These are phyloP conservation scores for Piloderma croceum DNA, from an alignment of 768 basidiomycete genomes.

Conservation along the genomic window DNA sequence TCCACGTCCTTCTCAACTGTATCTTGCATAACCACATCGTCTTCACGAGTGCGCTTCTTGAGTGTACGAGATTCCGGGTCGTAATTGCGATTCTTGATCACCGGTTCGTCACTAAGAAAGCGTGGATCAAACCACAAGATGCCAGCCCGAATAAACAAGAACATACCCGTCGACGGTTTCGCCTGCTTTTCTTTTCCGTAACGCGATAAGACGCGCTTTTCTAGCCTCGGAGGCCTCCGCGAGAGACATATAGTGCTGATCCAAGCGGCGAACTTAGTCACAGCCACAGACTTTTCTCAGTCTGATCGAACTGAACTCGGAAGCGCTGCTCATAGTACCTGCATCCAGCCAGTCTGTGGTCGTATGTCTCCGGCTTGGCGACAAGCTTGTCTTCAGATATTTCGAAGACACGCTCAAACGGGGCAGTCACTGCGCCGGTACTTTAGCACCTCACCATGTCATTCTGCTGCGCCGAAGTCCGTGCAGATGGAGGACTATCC, in stretches of 20 bases:
- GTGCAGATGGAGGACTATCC: slow-evolving; percentile 58
- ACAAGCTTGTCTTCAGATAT: slow-evolving; percentile 22
- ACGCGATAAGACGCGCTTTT: slow-evolving; percentile 73
- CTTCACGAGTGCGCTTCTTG: slow-evolving; percentile 53
- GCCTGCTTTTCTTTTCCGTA: slow-evolving; percentile 68
- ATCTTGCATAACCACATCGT: slow-evolving; percentile 59
- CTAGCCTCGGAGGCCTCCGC: slow-evolving; percentile 75
- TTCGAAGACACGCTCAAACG: slow-evolving; percentile 9
- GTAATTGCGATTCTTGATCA: slow-evolving; percentile 76
- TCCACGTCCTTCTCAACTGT: slow-evolving; percentile 85
- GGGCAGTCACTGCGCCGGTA: slow-evolving; percentile 12
- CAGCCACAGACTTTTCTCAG: neutral
- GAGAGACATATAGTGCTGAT: slow-evolving; percentile 46
- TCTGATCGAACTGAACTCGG: no score
- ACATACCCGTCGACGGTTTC: slow-evolving; percentile 45
- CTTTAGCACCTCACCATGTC: no score
- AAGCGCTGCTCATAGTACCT: no score
- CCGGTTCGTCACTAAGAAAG: slow-evolving; percentile 30
- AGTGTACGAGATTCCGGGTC: slow-evolving; percentile 83
- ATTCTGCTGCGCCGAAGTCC: slow-evolving; percentile 31
- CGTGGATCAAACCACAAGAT: neutral
- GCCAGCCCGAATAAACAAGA: slow-evolving; percentile 8
- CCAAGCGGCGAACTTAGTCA: slow-evolving; percentile 1
- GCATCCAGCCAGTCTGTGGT: slow-evolving; percentile 15
- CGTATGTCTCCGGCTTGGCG: slow-evolving; percentile 29